phyloP scores from a whole-genome alignment of 2,329 filamentous ascomycete genomes.

The Xylariaceae sp. region DNA sequence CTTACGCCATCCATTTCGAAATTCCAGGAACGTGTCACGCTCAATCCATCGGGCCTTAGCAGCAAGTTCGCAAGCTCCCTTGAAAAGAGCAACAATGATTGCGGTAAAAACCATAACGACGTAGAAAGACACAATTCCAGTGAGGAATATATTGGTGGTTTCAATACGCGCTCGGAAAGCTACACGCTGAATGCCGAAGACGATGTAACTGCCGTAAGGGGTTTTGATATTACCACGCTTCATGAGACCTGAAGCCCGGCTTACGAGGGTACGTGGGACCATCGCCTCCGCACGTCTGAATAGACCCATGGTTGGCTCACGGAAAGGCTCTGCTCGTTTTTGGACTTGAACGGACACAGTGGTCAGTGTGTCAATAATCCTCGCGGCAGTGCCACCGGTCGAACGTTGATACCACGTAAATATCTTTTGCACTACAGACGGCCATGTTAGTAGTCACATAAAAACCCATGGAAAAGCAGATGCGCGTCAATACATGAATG shows the following conservation, averaged over 20 bases:
- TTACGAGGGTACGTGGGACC: conserved; percentile 38
- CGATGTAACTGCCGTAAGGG: conserved; percentile 51
- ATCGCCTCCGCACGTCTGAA: conserved; percentile 52
- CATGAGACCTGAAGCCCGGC: conserved; percentile 36
- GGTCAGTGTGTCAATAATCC: conserved; percentile 66
- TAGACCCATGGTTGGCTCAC: conserved; percentile 36
- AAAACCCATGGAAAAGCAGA: neutral
- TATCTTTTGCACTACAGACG: conserved; percentile 63
- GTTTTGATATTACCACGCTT: conserved; percentile 53
- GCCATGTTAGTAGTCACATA: conserved; percentile 8
- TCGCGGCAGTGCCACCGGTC: conserved; percentile 79
- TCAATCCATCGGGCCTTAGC: conserved; percentile 74
- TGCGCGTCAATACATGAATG: neutral
- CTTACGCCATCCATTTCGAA: conserved; percentile 79
- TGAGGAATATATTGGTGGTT: conserved; percentile 87
- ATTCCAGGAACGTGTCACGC: conserved; percentile 81
- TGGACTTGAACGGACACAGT: conserved; percentile 79
- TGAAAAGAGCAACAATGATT: conserved; percentile 69
- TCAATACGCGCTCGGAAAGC: conserved; percentile 83
- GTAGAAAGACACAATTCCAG: conserved; percentile 82
- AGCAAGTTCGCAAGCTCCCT: conserved; percentile 70
- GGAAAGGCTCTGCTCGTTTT: conserved; percentile 47
- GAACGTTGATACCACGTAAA: conserved; percentile 95
- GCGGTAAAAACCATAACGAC: conserved; percentile 73
- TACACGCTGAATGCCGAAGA: conserved; percentile 82